Base-by-base conservation (phyloP, 352 stramenopile genomes). In the Blastocystis sp. region DNA sequence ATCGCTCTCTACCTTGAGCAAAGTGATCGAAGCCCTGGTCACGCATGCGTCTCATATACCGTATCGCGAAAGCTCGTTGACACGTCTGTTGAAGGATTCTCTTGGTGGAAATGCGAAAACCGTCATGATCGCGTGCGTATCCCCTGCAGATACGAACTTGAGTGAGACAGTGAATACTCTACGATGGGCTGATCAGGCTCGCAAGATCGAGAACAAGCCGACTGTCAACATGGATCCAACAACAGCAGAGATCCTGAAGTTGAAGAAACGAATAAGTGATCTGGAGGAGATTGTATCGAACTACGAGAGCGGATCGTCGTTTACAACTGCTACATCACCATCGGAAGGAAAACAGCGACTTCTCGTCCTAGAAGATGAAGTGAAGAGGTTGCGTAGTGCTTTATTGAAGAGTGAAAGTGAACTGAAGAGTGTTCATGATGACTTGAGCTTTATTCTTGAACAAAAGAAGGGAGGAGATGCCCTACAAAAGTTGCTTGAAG, bases 131-230 rank as follows among this genome's bases (percentile, higher is more conserved):
- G 96, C 96, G 0, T 96, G 95, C 41, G 94, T 98, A 13, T 98
- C 94, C 39, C 96, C 96, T 0, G 95, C 95, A 0, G 95, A 98
- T 88, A 96, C 95, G 79, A 98, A 98, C 91, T 96, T 96, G 45
- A 95, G 96, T 88, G 96, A 99, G 89, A 98, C 95, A 2, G 87
- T 98, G 7, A 98, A 94, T 45, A 98, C 96, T 59, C 91, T 99
- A 43, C 94, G 95, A 47, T 98, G 98, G 82, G 96, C 96, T 0
- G 97, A 98, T 85, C 94, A 96, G 0, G 96, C 96, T 45, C 95
- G 97, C 78, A 98, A 98, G 90, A 98, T 98, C 90, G 97, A 97
- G 90, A 98, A 98, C 93, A 96, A 97, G 65, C 95, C 96, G 3
- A 94, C 95, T 0, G 93, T 97, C 76, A 98, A 98, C 91, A 94